Evolutionary conservation across 345 rosid genomes (phyloP).

Genomic region (Jatropha curcas): DNA sequence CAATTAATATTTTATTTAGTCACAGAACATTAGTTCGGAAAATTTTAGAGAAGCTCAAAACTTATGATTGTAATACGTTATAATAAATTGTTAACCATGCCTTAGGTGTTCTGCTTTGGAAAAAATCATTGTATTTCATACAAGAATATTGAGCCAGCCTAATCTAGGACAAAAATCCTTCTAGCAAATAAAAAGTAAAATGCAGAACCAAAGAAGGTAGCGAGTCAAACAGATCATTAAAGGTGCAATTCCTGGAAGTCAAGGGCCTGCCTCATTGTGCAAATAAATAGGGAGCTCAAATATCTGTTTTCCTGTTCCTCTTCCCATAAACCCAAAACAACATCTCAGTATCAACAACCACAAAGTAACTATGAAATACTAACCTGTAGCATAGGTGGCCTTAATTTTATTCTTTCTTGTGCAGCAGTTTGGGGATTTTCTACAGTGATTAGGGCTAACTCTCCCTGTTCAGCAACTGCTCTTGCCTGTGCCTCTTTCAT

Average conservation of each 20-base stretch:
- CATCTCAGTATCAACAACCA: not conserved
- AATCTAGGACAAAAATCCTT: not conserved
- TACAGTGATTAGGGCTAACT: constrained; percentile 84
- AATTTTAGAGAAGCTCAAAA: not conserved
- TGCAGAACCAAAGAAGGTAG: not conserved
- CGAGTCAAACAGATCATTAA: not conserved
- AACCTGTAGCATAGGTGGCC: constrained; percentile 98
- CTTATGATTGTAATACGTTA: not conserved
- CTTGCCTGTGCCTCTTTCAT: constrained; percentile 85
- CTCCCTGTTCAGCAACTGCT: constrained; percentile 95
- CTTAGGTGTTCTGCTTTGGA: not conserved
- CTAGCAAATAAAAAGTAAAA: not conserved
- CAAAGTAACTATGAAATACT: constrained; percentile 6
- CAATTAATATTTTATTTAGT: too few species aligned
- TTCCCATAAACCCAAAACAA: not conserved
- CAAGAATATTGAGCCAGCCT: not conserved
- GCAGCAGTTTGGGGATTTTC: constrained; percentile 61
- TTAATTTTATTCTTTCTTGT: constrained; percentile 71
- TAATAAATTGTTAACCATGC: not conserved
- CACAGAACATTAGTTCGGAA: not conserved
- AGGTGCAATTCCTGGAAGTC: not conserved
- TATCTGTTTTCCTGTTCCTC: not conserved
- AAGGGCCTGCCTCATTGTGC: not conserved
- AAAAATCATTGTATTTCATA: not conserved
- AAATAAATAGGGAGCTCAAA: not conserved